Base-by-base conservation (phyloP, 352 stramenopile species). In the Elongisporangium prolatum region DNA sequence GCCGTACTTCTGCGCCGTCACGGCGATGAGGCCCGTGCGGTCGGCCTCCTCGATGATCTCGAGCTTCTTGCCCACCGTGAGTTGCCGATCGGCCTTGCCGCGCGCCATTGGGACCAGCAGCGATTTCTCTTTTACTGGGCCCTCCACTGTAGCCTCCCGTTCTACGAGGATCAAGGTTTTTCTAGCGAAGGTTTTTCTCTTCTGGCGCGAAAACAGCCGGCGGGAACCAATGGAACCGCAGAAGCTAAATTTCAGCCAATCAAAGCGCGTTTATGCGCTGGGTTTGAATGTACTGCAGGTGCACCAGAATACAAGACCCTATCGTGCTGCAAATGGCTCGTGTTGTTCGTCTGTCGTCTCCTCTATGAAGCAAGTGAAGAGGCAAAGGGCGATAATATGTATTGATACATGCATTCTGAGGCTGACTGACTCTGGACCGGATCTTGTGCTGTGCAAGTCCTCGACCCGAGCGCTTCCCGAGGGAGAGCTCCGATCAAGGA, bases 11-110 rank as follows among this genome's bases (percentile, higher is more conserved):
- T 93, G 81, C 66, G 84, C 84, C 38, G 84, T 93, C 18, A 69
- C 80, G 28, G 80, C 66, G 37, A 93, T 81, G 52, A 89, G 75
- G 4, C 84, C 84, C 61, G 84, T 93, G 59, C 82, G 82, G 21
- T 93, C 84, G 52, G 78, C 82, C 63, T 93, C 84, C 52, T 91
- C 84, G 67, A 93, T 89, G 67, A 93, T 93, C 74, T 93, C 82
- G 55, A 93, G 84, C 71, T 93, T 93, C 71, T 93, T 93, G 75
- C 84, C 84, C 48, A 93, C 84, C 34, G 84, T 93, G 57, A 93
- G 72, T 50, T 85, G 75, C 34, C 73, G 68, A 61, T 93, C 82
- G 11, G 84, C 84, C 59, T 93, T 93, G 61, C 84, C 84, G 56
- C 84, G 81, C 64, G 84, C 82, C 84, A 93, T 93, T n/a, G 0